A percentile compares a stretch with the other conserved stretches of the same genome.
These are phyloP conservation scores for Epichloe elymi DNA, from an alignment of 2,329 filamentous ascomycete species.

Conservation along the genomic window DNA sequence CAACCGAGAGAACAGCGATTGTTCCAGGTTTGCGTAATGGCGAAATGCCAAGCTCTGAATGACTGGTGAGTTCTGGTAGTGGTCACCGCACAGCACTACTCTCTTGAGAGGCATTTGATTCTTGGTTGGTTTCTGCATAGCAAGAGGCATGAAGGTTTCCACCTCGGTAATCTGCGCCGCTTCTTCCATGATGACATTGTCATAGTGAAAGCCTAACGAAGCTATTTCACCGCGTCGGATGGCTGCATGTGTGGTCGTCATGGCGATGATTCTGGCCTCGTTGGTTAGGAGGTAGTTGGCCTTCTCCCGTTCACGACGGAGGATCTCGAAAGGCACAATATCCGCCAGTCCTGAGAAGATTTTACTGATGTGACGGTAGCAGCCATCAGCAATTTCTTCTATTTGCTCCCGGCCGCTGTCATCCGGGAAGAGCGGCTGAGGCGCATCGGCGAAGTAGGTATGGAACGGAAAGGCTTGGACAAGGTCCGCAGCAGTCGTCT, in stretches of 20 bases:
- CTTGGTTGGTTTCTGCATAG: constrained; percentile 70
- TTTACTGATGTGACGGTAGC: constrained; percentile 75
- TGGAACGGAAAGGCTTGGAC: constrained; percentile 75
- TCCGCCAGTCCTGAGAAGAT: constrained; percentile 89
- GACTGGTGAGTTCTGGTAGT: constrained; percentile 91
- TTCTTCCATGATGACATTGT: constrained; percentile 98
- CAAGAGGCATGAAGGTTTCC: constrained; percentile 88
- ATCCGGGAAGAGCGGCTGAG: constrained; percentile 68
- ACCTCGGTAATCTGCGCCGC: constrained; percentile 96
- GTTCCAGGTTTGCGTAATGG: constrained; percentile 90
- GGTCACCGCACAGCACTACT: constrained; percentile 86
- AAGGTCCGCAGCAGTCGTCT: constrained; percentile 47
- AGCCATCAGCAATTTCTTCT: constrained; percentile 68
- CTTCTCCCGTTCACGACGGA: constrained; percentile 79
- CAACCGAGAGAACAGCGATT: constrained; percentile 84
- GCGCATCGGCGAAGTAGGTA: constrained; percentile 72
- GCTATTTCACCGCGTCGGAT: constrained; percentile 89
- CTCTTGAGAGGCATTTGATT: constrained; percentile 68
- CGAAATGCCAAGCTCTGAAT: constrained; percentile 90
- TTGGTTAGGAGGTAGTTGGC: constrained; percentile 91
- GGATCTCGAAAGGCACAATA: constrained; percentile 86
- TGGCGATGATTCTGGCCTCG: constrained; percentile 93
- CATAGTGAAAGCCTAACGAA: constrained; percentile 85
- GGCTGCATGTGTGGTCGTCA: constrained; percentile 96
- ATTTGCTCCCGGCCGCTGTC: constrained; percentile 51